A percentile compares a stretch with the other conserved stretches of the same genome.
Conservation (phyloP, 164 flowering plant genomes). For the Santalum album region DNA sequence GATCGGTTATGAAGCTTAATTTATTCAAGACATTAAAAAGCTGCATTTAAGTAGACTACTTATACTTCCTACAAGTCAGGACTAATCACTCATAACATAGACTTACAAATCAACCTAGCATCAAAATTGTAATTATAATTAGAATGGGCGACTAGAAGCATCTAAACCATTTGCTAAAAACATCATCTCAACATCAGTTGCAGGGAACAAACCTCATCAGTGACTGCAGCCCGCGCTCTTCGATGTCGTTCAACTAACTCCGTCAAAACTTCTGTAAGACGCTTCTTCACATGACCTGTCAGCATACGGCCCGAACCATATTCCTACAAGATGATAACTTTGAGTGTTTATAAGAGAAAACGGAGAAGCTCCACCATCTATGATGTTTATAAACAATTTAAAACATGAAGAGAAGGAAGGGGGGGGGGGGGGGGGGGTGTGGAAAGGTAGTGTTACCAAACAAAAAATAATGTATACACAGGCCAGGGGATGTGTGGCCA, state of each 20-base stretch:
- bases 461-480: no score
- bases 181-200: neutral
- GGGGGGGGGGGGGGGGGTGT: no score
- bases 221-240: slow-evolving; percentile 78
- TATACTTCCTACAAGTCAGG: neutral
- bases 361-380: neutral
- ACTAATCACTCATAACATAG: neutral
- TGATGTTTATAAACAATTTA: neutral
- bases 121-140: neutral
- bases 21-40: no score
- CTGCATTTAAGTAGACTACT: no score
- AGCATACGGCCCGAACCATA: slow-evolving; percentile 86
- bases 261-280: slow-evolving; percentile 53
- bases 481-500: no score
- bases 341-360: neutral
- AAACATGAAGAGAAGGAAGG: neutral
- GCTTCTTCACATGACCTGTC: slow-evolving; percentile 82
- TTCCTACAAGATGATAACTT: slow-evolving; percentile 35
- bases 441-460: neutral
- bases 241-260: slow-evolving; percentile 85
- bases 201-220: slow-evolving; percentile 55
- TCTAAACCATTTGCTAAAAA: neutral
- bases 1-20: no score
- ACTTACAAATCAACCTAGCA: neutral
- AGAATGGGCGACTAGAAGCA: neutral